Evolutionary conservation across 192 early-diverging fungal genomes (phyloP).

Genomic region (Blastocladiella britannica): DNA sequence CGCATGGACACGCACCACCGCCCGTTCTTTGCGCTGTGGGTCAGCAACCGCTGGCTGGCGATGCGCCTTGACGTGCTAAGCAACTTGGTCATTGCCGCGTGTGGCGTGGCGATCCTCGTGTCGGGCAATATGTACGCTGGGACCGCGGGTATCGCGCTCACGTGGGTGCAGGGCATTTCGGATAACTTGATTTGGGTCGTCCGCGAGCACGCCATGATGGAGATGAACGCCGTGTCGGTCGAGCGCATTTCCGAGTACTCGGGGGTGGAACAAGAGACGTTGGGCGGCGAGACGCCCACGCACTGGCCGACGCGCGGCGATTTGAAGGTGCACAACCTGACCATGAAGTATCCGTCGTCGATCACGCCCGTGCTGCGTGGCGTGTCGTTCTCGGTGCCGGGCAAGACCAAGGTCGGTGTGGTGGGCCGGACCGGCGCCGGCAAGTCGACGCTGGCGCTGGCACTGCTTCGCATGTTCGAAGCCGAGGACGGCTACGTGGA

Average conservation of each 20-base stretch:
- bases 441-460: conserved; percentile 52
- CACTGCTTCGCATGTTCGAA: conserved; percentile 60
- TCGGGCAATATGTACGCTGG: conserved; percentile 47
- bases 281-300: conserved; percentile 17
- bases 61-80: conserved; percentile 61
- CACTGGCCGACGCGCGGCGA: conserved; percentile 48
- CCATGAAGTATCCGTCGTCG: conserved; percentile 56
- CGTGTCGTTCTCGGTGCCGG: conserved; percentile 44
- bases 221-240: conserved; percentile 70
- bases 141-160: conserved; percentile 64
- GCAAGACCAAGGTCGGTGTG: conserved; percentile 68
- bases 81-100: conserved; percentile 48
- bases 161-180: conserved; percentile 68
- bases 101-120: conserved; percentile 43
- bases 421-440: conserved; percentile 78
- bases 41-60: conserved; percentile 68
- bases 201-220: conserved; percentile 56
- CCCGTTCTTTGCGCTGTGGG: conserved; percentile 74
- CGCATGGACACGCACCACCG: conserved; percentile 63
- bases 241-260: conserved; percentile 76
- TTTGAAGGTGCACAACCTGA: conserved; percentile 47
- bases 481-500: conserved; percentile 35
- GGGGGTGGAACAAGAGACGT: conserved; percentile 58
- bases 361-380: conserved; percentile 50
- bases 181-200: conserved; percentile 60